These are phyloP conservation scores for Isabelozyma heimii DNA, from an alignment of 805 yeast genomes.

Conservation along the genomic window DNA sequence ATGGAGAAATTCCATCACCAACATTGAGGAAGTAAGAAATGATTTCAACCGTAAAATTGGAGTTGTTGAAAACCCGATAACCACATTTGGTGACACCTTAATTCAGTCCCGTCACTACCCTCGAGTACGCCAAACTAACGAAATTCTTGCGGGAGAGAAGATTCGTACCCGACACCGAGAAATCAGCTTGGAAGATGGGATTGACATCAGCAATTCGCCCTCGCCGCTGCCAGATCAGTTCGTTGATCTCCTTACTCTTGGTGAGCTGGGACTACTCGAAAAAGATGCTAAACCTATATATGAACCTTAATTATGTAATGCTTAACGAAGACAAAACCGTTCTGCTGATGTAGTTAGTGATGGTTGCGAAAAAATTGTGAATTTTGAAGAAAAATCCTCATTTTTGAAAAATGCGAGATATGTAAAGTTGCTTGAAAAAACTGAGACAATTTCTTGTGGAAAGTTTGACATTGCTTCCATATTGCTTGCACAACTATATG, in stretches of 20 bases:
- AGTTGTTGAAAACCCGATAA: slow-evolving; percentile 10
- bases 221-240: slow-evolving; percentile 1
- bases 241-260: slow-evolving; percentile 11
- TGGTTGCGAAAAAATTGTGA: no score
- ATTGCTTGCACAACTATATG: neutral
- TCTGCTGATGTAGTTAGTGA: no score
- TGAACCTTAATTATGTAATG: neutral
- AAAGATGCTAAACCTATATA: slow-evolving; percentile 5
- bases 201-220: neutral
- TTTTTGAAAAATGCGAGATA: neutral
- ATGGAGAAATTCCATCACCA: slow-evolving; percentile 26
- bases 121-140: slow-evolving; percentile 1
- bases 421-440: neutral
- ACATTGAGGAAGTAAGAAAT: slow-evolving; percentile 13
- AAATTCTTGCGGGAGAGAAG: neutral
- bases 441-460: no score
- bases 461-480: neutral
- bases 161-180: neutral
- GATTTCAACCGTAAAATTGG: slow-evolving; percentile 7
- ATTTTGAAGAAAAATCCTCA: no score
- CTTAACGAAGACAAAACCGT: neutral
- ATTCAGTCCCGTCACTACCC: slow-evolving; percentile 24
- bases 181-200: neutral
- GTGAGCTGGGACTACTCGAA: slow-evolving; percentile 10
- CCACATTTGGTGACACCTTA: slow-evolving; percentile 16